phyloP scores from a whole-genome alignment of 768 basidiomycete genomes.

The Solioccasus polychromus region DNA sequence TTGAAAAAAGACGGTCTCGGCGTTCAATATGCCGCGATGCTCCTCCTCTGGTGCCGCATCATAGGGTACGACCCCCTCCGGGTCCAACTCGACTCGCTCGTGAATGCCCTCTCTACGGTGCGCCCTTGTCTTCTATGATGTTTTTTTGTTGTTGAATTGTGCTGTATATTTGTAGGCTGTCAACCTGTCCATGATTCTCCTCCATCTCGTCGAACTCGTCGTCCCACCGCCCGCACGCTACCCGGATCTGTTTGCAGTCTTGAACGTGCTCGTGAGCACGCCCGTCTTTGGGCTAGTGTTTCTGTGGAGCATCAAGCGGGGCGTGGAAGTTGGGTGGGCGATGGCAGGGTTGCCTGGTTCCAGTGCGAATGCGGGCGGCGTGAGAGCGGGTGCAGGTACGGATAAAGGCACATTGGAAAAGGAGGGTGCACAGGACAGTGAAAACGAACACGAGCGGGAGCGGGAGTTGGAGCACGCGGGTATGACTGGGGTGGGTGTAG shows the following conservation, averaged over 20 bases:
- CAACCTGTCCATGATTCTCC: constrained; percentile 49
- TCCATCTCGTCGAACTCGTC: constrained; percentile 66
- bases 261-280: constrained; percentile 80
- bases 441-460: not conserved
- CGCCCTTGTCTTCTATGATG: too few species aligned
- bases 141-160: too few species aligned
- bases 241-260: constrained; percentile 81
- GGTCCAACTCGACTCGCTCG: constrained; percentile 41
- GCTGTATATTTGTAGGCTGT: too few species aligned
- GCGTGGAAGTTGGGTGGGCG: constrained; percentile 80
- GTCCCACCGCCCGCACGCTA: constrained; percentile 68
- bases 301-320: constrained; percentile 86
- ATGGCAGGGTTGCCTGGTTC: constrained; percentile 51
- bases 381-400: too few species aligned
- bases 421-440: not conserved
- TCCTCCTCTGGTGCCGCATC: constrained; percentile 77
- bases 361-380: not conserved
- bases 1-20: constrained; percentile 75
- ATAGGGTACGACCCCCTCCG: constrained; percentile 74
- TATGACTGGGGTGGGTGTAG: not conserved
- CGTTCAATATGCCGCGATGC: constrained; percentile 66
- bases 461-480: not conserved
- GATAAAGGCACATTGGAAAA: too few species aligned
- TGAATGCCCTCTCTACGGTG: constrained; percentile 55
- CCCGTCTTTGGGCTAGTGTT: constrained; percentile 80